These are phyloP conservation scores for Colletotrichum kahawae DNA, from an alignment of 2,329 filamentous ascomycete species.

Conservation along the genomic window DNA sequence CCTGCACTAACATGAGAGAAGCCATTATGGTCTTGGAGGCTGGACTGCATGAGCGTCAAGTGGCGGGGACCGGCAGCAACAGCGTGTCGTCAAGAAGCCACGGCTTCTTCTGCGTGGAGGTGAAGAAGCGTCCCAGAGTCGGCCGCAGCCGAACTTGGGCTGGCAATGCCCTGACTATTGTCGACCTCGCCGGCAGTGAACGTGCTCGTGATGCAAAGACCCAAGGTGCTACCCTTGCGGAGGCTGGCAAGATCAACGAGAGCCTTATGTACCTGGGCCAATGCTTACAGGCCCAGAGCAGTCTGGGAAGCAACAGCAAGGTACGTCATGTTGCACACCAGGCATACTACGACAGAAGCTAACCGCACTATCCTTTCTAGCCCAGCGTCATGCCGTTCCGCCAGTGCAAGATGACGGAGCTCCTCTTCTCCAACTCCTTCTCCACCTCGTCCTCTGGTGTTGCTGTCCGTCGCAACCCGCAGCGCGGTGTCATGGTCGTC, in stretches of 20 bases:
- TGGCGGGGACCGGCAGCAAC: constrained; percentile 91
- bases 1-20: constrained; percentile 82
- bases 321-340: constrained; percentile 45
- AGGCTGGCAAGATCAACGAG: constrained; percentile 98
- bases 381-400: constrained; percentile 78
- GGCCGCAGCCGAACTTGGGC: constrained; percentile 67
- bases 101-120: constrained; percentile 94
- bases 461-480: constrained; percentile 65
- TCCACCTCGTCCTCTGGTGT: constrained; percentile 56
- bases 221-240: constrained; percentile 86
- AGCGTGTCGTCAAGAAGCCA: constrained; percentile 91
- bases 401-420: constrained; percentile 84
- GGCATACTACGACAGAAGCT: background rate
- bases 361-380: constrained; percentile 39
- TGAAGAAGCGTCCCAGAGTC: constrained; percentile 74
- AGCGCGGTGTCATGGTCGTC: constrained; percentile 94
- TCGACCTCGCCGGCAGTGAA: constrained; percentile 93
- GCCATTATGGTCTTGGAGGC: constrained; percentile 90
- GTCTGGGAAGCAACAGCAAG: constrained; percentile 75
- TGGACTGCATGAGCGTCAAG: constrained; percentile 83
- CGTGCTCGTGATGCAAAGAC: constrained; percentile 93
- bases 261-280: constrained; percentile 98
- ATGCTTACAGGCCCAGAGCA: constrained; percentile 93
- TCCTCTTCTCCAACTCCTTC: constrained; percentile 89
- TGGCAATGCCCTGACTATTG: constrained; percentile 82